A percentile compares a stretch with the other conserved stretches of the same genome.
phyloP scores from a whole-genome alignment of 75 land plant genomes.

The Cupressus sempervirens region DNA sequence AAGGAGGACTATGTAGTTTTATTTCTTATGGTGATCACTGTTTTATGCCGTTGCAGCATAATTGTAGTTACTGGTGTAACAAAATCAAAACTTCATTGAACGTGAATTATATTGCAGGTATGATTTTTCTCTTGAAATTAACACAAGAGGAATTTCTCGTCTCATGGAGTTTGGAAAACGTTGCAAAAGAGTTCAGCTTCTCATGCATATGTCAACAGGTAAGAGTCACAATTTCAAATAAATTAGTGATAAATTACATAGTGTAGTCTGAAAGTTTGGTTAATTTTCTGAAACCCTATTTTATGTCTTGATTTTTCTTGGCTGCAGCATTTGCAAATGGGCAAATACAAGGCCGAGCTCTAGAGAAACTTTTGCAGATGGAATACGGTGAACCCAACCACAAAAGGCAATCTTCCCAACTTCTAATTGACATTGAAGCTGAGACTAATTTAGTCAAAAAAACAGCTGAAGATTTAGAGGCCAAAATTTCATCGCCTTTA shows the following conservation, averaged over 20 bases:
- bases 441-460: background rate
- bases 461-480: background rate
- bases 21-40: background rate
- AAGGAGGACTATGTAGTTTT: too few relatives aligned
- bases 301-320: too few relatives aligned
- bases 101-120: slow-evolving; percentile 17
- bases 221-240: too few relatives aligned
- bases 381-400: slow-evolving; percentile 45
- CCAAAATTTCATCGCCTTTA: background rate
- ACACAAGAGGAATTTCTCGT: slow-evolving; percentile 33
- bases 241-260: too few relatives aligned
- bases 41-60: too few relatives aligned
- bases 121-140: slow-evolving; percentile 32
- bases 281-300: too few relatives aligned
- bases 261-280: too few relatives aligned
- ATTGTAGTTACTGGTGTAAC: too few relatives aligned
- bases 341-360: slow-evolving; percentile 49
- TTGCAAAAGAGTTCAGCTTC: slow-evolving; percentile 31
- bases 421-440: background rate
- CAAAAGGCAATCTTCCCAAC: background rate
- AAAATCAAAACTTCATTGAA: background rate
- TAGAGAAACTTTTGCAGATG: slow-evolving; percentile 63
- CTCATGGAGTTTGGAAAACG: slow-evolving; percentile 27
- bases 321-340: slow-evolving; percentile 86
- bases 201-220: slow-evolving; percentile 40